Evolutionary conservation across 1,139 yeast species (phyloP), one percentile per base, ranked within the genome.

Genomic region (Yamadazyma atmosphaerica): DNA sequence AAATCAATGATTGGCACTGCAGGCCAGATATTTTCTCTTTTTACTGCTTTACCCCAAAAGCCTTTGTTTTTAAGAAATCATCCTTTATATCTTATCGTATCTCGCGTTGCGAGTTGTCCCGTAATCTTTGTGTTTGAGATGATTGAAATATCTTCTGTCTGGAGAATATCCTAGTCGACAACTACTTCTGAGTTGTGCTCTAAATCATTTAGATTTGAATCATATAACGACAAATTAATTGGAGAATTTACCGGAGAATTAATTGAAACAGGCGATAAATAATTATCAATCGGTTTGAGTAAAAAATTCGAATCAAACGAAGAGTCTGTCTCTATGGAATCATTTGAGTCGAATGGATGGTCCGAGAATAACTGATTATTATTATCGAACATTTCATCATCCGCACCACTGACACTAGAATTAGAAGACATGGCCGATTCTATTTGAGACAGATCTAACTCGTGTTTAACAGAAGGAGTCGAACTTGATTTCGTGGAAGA

Each of bases 161-260:
- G n/a, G 9, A 26, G 6, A 26, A 26, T 7, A 26, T 12, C 11
- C 9, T 8, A 28, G 16, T 28, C 12, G n/a, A 70, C 72, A 71
- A 69, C 68, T 61, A 58, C 76, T 70, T 68, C 77, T 63, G 76
- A 68, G 71, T 68, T 69, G 69, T 70, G 75, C 75, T 66, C 75
- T 72, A 68, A 56, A 61, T 66, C 74, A 60, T 61, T 61, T 34
- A 28, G 30, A 34, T 22, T 36, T 47, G 32, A 25, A 34, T 42
- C 56, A 34, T 52, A 51, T 44, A 67, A 57, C 16, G 72, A 67
- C 50, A 69, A 64, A 47, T 68, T 72, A 37, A 65, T 59, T 12
- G 75, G 75, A 10, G 74, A 65, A 50, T 61, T 64, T 28, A 58
- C 49, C 12, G 75, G 72, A 3, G 74, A 67, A 51, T 65, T 63